Conservation (phyloP, 2,329 filamentous ascomycete genomes). For the Venturia effusa region DNA sequence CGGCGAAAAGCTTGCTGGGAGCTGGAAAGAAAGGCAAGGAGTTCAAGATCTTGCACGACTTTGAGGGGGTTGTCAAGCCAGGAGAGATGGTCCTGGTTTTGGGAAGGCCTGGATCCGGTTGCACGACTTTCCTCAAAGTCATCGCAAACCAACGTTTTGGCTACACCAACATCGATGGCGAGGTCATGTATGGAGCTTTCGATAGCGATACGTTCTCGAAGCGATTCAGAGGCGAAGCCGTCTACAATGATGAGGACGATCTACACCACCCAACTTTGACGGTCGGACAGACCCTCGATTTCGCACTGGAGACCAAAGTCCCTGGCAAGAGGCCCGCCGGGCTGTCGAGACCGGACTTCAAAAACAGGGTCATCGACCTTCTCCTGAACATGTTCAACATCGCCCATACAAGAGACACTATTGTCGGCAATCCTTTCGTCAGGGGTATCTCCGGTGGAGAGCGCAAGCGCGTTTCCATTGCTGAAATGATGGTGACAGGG, state of each 20-base stretch:
- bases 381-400: slow-evolving; percentile 91
- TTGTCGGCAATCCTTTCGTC: slow-evolving; percentile 73
- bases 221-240: slow-evolving; percentile 67
- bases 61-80: slow-evolving; percentile 55
- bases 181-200: slow-evolving; percentile 69
- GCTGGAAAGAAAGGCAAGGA: slow-evolving; percentile 57
- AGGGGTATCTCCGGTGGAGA: slow-evolving; percentile 73
- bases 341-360: slow-evolving; percentile 63
- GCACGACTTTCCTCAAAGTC: slow-evolving; percentile 44
- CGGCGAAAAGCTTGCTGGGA: slow-evolving; percentile 52
- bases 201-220: slow-evolving; percentile 57
- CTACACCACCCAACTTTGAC: slow-evolving; percentile 77
- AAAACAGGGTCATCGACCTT: slow-evolving; percentile 60
- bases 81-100: slow-evolving; percentile 86
- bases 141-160: slow-evolving; percentile 46
- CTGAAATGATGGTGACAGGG: slow-evolving; percentile 68
- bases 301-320: slow-evolving; percentile 75
- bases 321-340: slow-evolving; percentile 69
- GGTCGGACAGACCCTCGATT: slow-evolving; percentile 76
- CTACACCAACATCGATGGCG: slow-evolving; percentile 53
- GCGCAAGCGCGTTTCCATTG: slow-evolving; percentile 70
- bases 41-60: slow-evolving; percentile 62
- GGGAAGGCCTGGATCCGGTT: slow-evolving; percentile 57
- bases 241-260: slow-evolving; percentile 82
- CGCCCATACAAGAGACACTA: slow-evolving; percentile 68